Percentiles rank a stretch among this genome's conserved stretches.
phyloP scores from a whole-genome alignment of 2,329 filamentous ascomycete species.

The Botryosphaeria agaves region DNA sequence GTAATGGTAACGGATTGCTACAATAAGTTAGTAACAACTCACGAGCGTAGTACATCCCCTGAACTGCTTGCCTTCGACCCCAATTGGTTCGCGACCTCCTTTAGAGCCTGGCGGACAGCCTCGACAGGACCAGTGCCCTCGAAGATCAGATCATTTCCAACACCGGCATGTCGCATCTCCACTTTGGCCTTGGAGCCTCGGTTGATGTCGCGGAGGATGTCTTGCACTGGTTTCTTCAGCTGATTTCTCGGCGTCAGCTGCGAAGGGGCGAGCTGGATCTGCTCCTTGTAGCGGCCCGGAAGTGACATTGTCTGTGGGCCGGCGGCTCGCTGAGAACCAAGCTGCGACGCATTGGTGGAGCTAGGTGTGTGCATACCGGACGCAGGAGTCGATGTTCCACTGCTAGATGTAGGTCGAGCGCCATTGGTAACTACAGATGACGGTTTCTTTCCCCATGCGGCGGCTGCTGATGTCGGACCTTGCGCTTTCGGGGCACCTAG shows the following conservation, averaged over 20 bases:
- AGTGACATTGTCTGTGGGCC: conserved; percentile 49
- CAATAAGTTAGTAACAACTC: neutral
- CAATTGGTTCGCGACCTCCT: conserved; percentile 76
- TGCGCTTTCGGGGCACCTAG: conserved; percentile 56
- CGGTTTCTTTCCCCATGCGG: conserved; percentile 61
- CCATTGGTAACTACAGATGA: conserved; percentile 34
- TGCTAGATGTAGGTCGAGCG: conserved; percentile 33
- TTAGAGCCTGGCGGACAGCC: conserved; percentile 71
- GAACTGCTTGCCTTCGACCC: conserved; percentile 56
- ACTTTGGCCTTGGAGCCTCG: conserved; percentile 78
- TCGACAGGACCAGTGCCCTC: conserved; percentile 73
- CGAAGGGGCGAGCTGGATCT: conserved; percentile 53
- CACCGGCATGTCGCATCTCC: conserved; percentile 55
- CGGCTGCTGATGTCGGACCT: conserved; percentile 37
- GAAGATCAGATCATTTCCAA: conserved; percentile 59
- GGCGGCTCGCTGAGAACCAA: conserved; percentile 12
- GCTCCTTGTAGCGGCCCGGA: conserved; percentile 68
- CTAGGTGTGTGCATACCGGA: conserved; percentile 34
- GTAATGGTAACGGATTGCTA: conserved; percentile 55
- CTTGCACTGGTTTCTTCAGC: conserved; percentile 68
- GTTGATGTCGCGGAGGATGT: conserved; percentile 84
- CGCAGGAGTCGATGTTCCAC: conserved; percentile 44
- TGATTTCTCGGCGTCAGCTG: conserved; percentile 62
- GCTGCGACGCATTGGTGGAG: conserved; percentile 24
- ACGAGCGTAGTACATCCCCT: too few species aligned